Base-by-base conservation (phyloP, 257 asterid genomes). In the Rehmannia glutinosa region DNA sequence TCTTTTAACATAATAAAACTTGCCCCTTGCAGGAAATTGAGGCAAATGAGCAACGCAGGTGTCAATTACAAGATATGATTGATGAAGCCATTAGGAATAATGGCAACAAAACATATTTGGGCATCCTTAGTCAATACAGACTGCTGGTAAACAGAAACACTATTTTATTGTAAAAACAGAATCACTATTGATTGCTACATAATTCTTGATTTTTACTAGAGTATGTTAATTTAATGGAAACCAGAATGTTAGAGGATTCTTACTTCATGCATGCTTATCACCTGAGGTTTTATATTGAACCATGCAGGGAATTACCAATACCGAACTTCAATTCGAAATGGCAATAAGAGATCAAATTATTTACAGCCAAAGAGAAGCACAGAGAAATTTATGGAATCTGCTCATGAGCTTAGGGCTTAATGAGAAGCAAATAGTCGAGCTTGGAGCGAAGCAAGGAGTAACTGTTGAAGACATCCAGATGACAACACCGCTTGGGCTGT, bases 291-390 rank as follows among this genome's bases (percentile, higher is more conserved):
- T 42, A 68, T 69, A 19, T 19, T 67, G 28, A 61, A 56, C 43
- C 39, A 24, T 76, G 69, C 76, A 90, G 98, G 97, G 98, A 74
- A 84, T 92, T 41, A 74, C 88, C 2, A 90, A 92, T 66, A 84
- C 97, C 3, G 98, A 92, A 68, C 97, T 92, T 68, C 98, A 92
- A 80, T 86, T 92, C 54, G 95, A 92, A 86, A 84, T 92, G 78
- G 98, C 97, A 57, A 78, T 87, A 86, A 87, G 98, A 80, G 98
- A 92, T 77, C 97, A 92, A 80, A 77, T 90, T 39, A 90, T 92
- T 58, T 58, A 77, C 84, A 86, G 74, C 82, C 97, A 92, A 80
- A 83, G 86, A 78, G 98, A 87, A 86, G 86, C 95, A 43, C 87
- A 84, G 43, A 83, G 78, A 74, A 90, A 83, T 39, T 78, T 87